Evolutionary conservation across 2,329 filamentous ascomycete genomes (phyloP), one percentile per base, ranked within the genome.

Genomic region (Bipolaris cookei): DNA sequence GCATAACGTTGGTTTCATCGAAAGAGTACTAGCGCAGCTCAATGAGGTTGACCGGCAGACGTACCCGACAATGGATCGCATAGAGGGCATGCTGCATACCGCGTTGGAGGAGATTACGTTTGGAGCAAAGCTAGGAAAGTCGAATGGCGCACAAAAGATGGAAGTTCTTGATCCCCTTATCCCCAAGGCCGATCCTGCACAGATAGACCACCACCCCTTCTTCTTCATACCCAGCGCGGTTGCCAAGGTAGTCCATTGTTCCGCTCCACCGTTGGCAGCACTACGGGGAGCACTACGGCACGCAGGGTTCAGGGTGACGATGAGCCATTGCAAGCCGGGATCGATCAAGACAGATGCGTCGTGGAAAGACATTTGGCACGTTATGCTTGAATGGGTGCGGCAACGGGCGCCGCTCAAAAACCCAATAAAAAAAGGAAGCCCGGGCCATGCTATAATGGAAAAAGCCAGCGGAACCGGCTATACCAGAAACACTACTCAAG

Each of bases 311-410:
- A 84, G 85, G 43, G 90, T 90, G 3, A 91, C 91, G 0, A 87
- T 94, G 68, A 96, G 91, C 66, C 95, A 99, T 76, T 92, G 92
- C 67, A 92, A 92, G 65, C 85, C 91, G 0, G 94, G 93, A 23
- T 95, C 91, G 69, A 88, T 98, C 77, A 96, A 96, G 80, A 98
- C 95, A 0, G 88, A 98, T 76, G 95, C 95, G 13, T 91, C 93
- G 0, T 99, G 92, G 92, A 82, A 82, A 4, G 88, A 91, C 0
- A 85, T 99, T 45, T 98, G 95, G 93, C 90, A 96, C 73, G 81
- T 98, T 25, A 95, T 98, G 86, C 85, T 91, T 23, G 92, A 97
- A 77, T 99, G 92, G 92, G 86, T 90, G 13, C 85, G 89, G 21
- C 92, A 96, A 72, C 90, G 89, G 68, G 83, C 86, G 0, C 92